Conservation (phyloP, 2,329 filamentous ascomycete genomes). For the Hypoxylon sp. region DNA sequence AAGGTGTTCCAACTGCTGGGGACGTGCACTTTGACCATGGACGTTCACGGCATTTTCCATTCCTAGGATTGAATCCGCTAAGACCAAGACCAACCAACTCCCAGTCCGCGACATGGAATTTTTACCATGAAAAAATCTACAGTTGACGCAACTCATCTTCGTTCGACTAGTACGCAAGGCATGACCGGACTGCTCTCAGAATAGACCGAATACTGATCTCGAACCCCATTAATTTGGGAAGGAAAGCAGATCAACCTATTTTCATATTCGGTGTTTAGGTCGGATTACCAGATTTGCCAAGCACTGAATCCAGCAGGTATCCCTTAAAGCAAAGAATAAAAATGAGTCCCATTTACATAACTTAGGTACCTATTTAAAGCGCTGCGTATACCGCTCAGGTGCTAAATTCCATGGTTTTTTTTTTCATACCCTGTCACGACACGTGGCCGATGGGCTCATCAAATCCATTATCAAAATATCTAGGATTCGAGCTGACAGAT, state of each 20-base stretch:
- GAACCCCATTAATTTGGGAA: conserved; percentile 1
- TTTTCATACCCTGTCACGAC: conserved; percentile 19
- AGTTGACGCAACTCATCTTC: background rate
- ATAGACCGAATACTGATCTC: conserved; percentile 13
- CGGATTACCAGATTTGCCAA: conserved; percentile 12
- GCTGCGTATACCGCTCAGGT: background rate
- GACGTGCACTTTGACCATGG: background rate
- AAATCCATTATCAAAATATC: background rate
- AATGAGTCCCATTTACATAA: conserved; percentile 10
- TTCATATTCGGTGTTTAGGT: conserved; percentile 4
- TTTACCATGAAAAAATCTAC: background rate
- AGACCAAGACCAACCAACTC: background rate
- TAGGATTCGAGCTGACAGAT: background rate
- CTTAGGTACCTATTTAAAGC: conserved; percentile 29
- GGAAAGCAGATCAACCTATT: background rate
- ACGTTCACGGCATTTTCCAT: conserved; percentile 6
- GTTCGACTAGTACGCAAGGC: conserved; percentile 4
- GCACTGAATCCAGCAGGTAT: background rate
- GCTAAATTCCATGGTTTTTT: conserved; percentile 2
- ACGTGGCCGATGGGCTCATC: conserved; percentile 14
- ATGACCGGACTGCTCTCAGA: conserved; percentile 3
- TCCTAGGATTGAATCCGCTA: background rate
- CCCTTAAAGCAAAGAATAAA: conserved; percentile 12
- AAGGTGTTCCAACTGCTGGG: conserved; percentile 1
- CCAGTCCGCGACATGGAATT: too few relatives aligned